A percentile compares a stretch with the other conserved stretches of the same genome.
phyloP scores from a whole-genome alignment of 164 flowering plant species.

The Chloranthus sessilifolius region DNA sequence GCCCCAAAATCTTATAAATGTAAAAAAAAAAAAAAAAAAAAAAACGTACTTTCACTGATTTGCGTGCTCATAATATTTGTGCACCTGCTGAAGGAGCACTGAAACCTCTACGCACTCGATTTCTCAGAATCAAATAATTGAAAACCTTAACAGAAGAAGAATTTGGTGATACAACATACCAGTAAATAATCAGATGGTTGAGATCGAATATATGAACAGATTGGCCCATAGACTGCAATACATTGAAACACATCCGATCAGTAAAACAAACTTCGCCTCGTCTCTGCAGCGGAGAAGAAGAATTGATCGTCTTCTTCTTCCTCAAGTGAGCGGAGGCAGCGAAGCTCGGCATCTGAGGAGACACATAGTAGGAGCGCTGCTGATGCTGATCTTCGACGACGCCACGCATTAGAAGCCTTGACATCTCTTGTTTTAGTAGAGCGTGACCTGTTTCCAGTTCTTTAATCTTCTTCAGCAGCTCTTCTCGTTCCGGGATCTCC shows the following conservation, averaged over 20 bases:
- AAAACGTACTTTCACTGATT: too few relatives aligned
- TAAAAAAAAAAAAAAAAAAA: too few relatives aligned
- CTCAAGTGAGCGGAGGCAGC: slow-evolving; percentile 17
- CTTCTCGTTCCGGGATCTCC: slow-evolving; percentile 48
- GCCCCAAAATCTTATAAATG: too few relatives aligned
- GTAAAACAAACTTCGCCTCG: slow-evolving; percentile 52
- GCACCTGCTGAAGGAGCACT: too few relatives aligned
- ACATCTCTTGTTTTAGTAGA: slow-evolving; percentile 65
- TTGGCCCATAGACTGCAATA: slow-evolving; percentile 92
- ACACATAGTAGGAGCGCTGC: slow-evolving; percentile 70
- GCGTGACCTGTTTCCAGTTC: slow-evolving; percentile 81
- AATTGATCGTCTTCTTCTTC: slow-evolving; percentile 35
- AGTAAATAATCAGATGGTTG: slow-evolving; percentile 50
- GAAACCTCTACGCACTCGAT: too few relatives aligned
- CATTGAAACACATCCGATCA: slow-evolving; percentile 64
- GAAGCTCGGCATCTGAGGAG: slow-evolving; percentile 54
- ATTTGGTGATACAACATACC: too few relatives aligned
- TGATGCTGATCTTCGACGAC: slow-evolving; percentile 16
- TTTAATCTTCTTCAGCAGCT: slow-evolving; percentile 76
- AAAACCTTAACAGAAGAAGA: too few relatives aligned
- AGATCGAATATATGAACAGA: slow-evolving; percentile 81
- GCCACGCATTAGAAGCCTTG: slow-evolving; percentile 42
- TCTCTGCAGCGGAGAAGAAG: slow-evolving; percentile 69
- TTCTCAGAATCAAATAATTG: too few relatives aligned
- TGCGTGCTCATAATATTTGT: too few relatives aligned